Evolutionary conservation across 352 stramenopile species (phyloP).

Genomic region (Hyaloperonospora arabidopsidis): DNA sequence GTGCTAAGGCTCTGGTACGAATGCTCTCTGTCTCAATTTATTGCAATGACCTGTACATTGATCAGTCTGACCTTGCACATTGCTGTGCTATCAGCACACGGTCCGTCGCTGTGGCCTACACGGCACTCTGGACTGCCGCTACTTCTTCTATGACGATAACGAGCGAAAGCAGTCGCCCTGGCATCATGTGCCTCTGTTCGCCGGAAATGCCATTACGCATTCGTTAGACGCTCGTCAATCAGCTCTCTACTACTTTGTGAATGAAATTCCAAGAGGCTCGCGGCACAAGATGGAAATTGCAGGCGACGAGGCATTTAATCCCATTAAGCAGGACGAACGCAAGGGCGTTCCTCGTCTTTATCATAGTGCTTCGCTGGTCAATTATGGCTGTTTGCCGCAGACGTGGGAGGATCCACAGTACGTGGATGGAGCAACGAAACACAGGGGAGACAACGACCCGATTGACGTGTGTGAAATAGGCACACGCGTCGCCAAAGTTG

Average conservation of each 20-base stretch:
- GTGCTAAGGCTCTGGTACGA: conserved; percentile 12
- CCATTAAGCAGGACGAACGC: conserved; percentile 97
- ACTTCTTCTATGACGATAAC: conserved; percentile 72
- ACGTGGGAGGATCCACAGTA: conserved; percentile 98
- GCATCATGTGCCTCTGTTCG: conserved; percentile 89
- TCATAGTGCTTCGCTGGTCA: conserved; percentile 84
- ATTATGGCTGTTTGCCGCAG: conserved; percentile 98
- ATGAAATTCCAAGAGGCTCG: conserved; percentile 88
- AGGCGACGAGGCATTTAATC: conserved; percentile 86
- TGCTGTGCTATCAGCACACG: conserved; percentile 37
- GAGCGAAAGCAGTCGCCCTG: conserved; percentile 84
- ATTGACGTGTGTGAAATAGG: conserved; percentile 99
- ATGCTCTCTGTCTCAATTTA: background rate
- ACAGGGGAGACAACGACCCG: conserved; percentile 95
- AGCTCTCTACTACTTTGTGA: conserved; percentile 88
- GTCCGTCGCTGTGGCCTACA: conserved; percentile 48
- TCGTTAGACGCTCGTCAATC: conserved; percentile 24
- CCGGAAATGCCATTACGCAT: conserved; percentile 22
- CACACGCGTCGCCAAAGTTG: conserved; percentile 76
- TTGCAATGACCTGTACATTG: background rate
- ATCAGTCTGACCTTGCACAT: background rate
- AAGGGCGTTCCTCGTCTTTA: conserved; percentile 92
- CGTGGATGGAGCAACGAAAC: conserved; percentile 89
- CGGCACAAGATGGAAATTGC: conserved; percentile 92
- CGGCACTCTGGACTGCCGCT: conserved; percentile 69